Conservation (phyloP, 257 asterid species). For the Nicotiana sylvestris region DNA sequence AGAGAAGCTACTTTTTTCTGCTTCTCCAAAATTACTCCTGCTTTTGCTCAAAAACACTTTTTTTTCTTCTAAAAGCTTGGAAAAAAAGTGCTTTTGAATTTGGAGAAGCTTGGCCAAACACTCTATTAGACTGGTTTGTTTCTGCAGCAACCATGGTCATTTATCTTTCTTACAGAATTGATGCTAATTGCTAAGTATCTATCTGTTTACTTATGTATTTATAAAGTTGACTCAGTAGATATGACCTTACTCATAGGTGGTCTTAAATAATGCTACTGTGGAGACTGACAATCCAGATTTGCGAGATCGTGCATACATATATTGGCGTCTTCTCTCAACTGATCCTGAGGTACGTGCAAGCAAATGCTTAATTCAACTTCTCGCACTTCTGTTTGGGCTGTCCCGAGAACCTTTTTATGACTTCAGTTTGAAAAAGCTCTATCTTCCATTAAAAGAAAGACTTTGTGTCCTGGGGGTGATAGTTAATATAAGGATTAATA, state of each 20-base stretch:
- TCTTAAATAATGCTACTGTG: constrained; percentile 94
- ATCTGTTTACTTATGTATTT: background rate
- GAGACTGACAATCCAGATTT: constrained; percentile 99
- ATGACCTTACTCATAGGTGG: constrained; percentile 55
- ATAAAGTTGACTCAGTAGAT: background rate
- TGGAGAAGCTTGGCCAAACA: too few relatives aligned
- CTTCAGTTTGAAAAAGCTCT: background rate
- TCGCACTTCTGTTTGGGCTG: background rate
- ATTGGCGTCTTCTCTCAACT: constrained; percentile 99
- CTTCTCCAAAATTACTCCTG: too few relatives aligned
- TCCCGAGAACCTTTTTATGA: background rate
- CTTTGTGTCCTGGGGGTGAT: background rate
- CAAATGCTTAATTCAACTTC: constrained; percentile 3
- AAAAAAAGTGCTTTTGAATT: too few relatives aligned
- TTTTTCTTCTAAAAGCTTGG: too few relatives aligned
- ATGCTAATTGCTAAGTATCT: background rate
- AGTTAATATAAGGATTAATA: background rate
- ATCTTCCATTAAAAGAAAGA: background rate
- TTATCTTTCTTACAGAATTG: background rate
- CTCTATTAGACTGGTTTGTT: background rate
- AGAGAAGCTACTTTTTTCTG: too few relatives aligned
- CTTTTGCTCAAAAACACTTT: too few relatives aligned
- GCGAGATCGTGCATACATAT: constrained; percentile 97
- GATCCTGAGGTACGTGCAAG: constrained; percentile 86
- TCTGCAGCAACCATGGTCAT: background rate